These are phyloP conservation scores for Trichoderma aggressivum DNA, from an alignment of 2,329 filamentous ascomycete genomes.

Conservation along the genomic window DNA sequence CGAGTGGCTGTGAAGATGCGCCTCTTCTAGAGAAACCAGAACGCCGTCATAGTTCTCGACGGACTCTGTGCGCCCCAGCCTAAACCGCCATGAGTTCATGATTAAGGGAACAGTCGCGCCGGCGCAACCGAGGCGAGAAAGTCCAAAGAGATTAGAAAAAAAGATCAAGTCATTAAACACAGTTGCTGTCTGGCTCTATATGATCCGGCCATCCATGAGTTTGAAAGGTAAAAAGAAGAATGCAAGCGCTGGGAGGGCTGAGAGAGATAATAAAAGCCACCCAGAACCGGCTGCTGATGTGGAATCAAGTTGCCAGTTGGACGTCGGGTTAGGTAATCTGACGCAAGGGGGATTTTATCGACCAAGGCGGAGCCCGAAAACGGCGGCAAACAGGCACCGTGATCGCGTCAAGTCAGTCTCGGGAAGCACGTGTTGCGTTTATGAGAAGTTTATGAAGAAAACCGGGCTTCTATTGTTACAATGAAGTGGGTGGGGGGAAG, in stretches of 20 bases:
- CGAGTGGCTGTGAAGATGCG: constrained; percentile 54
- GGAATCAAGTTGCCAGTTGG: constrained; percentile 9
- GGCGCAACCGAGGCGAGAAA: constrained; percentile 4
- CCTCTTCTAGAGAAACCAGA: constrained; percentile 52
- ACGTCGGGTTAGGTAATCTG: constrained; percentile 13
- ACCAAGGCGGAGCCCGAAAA: neutral
- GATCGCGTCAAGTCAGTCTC: constrained; percentile 3
- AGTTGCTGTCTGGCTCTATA: neutral
- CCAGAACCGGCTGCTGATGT: constrained; percentile 7
- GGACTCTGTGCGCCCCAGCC: constrained; percentile 41
- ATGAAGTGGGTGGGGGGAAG: neutral
- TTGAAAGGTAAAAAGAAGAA: neutral
- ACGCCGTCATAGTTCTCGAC: constrained; percentile 51
- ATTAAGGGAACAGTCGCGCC: constrained; percentile 18
- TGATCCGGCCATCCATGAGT: neutral
- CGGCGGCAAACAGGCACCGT: neutral
- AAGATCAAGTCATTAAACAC: neutral
- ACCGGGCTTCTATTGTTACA: neutral
- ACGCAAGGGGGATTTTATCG: constrained; percentile 5
- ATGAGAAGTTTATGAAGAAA: neutral
- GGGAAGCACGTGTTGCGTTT: neutral
- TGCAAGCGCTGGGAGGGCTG: neutral
- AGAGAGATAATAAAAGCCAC: neutral
- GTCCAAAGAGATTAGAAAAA: neutral
- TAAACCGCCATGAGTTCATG: constrained; percentile 34